Conservation (phyloP, 495 filamentous ascomycete species). For the Neurospora sp. region DNA sequence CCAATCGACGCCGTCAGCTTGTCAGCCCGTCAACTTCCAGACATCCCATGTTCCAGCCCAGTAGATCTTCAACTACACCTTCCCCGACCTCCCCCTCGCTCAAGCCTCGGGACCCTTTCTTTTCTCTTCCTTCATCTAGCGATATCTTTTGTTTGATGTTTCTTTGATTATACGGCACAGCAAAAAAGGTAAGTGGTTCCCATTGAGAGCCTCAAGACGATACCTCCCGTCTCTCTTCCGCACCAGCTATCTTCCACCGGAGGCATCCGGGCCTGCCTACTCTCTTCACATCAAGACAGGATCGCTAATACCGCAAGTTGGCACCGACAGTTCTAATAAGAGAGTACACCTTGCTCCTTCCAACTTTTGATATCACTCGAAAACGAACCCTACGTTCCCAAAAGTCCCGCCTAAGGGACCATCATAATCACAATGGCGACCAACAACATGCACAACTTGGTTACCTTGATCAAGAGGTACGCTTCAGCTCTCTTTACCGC, state of each 20-base stretch:
- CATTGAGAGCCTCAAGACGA: not conserved
- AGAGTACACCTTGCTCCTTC: not conserved
- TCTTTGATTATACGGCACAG: not conserved
- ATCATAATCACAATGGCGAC: slow-evolving; percentile 36
- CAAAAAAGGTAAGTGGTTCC: not conserved
- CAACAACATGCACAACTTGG: slow-evolving; percentile 87
- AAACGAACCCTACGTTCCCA: not conserved
- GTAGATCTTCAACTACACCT: not conserved
- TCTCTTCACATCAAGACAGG: not conserved
- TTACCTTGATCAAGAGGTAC: slow-evolving; percentile 96
- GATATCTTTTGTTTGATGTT: not conserved
- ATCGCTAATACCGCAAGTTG: not conserved
- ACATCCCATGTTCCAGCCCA: not conserved
- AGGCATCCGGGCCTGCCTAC: not conserved
- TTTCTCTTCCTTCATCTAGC: not conserved
- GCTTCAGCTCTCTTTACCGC: slow-evolving; percentile 10
- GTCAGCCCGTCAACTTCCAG: not conserved
- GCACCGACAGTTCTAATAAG: not conserved
- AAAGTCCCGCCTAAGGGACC: not conserved
- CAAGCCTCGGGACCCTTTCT: not conserved
- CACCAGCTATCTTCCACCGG: not conserved
- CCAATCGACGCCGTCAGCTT: not conserved
- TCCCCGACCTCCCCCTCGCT: not conserved
- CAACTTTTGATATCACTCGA: not conserved
- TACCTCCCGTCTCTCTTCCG: not conserved